Evolutionary conservation across 441 rosid species (phyloP), one percentile per base, ranked within the genome.

Genomic region (Gossypium davidsonii): DNA sequence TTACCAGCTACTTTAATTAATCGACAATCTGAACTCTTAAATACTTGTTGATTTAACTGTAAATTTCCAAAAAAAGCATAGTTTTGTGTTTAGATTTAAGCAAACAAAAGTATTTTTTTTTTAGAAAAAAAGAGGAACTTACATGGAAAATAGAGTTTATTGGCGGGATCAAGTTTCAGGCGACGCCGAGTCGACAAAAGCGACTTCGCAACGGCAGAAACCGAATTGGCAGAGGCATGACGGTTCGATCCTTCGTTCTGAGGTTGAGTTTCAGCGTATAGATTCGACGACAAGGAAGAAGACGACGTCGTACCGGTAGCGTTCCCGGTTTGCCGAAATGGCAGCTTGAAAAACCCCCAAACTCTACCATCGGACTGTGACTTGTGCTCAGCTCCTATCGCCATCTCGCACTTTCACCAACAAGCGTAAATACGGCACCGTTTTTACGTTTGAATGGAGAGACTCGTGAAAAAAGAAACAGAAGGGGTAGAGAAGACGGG

Each of bases 111-210:
- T 28, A 6, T 23, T 23, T 23, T 23, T 23, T 23, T 23, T 2
- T 26, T 17, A 28, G 26, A 0, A 14, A 60, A 28, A 48, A 31
- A 1, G 0, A 7, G 10, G 60, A 55, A 25, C 90, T 75, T 79
- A 93, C 99, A 91, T 49, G 98, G 98, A 73, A 95, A 95, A 73
- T 90, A 92, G 73, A 94, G 97, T 79, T 92, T 91, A 56, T 80
- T 80, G 10, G 96, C 67, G 2, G 99, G 98, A 84, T 95, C 99
- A 56, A 95, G 97, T 87, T 89, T 89, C 76, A 92, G 94, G 23
- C 96, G 82, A 46, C 96, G 91, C 42, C 94, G 88, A 0, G 87
- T 74, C 2, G 92, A 98, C 14, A 91, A 80, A 65, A 95, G 74
- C 25, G 96, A 91, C 84, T 87, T 86, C 1, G 97, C 99, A 3